phyloP scores from a whole-genome alignment of 257 asterid genomes.

The Solanum dulcamara region DNA sequence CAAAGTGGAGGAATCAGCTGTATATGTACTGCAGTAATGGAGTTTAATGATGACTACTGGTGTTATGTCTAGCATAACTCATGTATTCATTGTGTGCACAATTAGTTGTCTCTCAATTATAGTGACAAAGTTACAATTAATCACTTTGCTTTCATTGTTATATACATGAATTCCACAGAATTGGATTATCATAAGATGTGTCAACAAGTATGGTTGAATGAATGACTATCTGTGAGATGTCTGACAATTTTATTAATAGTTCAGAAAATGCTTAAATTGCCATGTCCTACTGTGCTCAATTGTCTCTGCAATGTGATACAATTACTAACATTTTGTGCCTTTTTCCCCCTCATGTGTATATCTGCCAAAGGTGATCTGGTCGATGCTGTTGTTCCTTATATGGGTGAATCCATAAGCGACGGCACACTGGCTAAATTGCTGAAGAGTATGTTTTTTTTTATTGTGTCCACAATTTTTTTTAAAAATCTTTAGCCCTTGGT shows the following conservation, averaged over 20 bases:
- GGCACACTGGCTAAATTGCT: constrained; percentile 77
- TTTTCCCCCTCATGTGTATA: background rate
- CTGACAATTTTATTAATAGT: background rate
- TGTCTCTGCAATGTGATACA: background rate
- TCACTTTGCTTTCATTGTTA: background rate
- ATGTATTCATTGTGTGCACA: background rate
- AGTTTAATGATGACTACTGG: background rate
- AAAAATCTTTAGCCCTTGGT: background rate
- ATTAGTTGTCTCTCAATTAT: background rate
- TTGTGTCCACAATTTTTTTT: background rate
- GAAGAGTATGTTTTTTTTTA: constrained; percentile 47
- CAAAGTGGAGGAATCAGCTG: background rate
- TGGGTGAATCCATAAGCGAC: constrained; percentile 95
- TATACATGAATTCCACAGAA: background rate
- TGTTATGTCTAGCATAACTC: background rate
- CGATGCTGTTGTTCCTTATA: constrained; percentile 90
- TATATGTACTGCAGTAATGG: background rate
- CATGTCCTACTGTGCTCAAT: background rate
- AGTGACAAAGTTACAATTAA: background rate
- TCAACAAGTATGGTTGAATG: background rate
- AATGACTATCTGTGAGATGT: background rate
- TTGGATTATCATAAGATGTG: background rate
- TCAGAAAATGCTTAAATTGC: background rate
- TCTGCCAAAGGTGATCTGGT: constrained; percentile 52
- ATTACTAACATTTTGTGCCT: background rate